Base-by-base conservation (phyloP, 805 yeast genomes). In the Monosporozyma aerobia region DNA sequence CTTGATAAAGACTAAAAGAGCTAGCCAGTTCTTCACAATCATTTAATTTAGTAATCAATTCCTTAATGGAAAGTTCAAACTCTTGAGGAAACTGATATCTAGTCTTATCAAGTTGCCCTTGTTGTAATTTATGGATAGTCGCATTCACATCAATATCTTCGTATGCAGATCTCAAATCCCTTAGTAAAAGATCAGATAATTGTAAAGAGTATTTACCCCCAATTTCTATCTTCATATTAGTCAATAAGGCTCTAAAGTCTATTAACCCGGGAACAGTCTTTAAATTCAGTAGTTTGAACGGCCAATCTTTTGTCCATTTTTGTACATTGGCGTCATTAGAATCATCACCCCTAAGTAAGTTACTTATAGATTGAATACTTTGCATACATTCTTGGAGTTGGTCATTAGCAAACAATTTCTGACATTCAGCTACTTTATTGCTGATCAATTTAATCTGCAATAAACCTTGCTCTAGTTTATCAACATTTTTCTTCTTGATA, bases 1-100 rank as follows among this genome's bases (percentile, higher is more conserved):
- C 92, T 59, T 84, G 87, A 64, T 85, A 90, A 3, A 72, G 63
- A 41, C 75, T 73, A 57, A 84, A 82, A 0, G 95, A 87, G 13
- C 77, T 71, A 1, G 78, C 73, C 29, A 88, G 63, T 57, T 79
- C 81, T 25, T 82, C 83, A 46, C 88, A 77, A 58, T 81, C 76
- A 8, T 79, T 72, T 23, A 92, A 72, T 27, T 85, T 85, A 7
- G 69, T 63, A 33, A 89, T 70, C 49, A 73, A 75, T 1, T 69
- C 72, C 7, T 67, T 67, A n/a, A 87, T 63, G n/a, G 69, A 62
- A 0, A 56, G 53, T 56, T 78, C 76, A 46, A 79, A 73, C 0
- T 59, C 65, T 0, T 71, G 70, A 3, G 69, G 68, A 11, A 82
- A 64, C 1, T 57, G 61, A 44, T 66, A 65, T 57, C 76, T 77